Conservation (phyloP, 2,329 filamentous ascomycete genomes). For the Fusarium gaditjirri region DNA sequence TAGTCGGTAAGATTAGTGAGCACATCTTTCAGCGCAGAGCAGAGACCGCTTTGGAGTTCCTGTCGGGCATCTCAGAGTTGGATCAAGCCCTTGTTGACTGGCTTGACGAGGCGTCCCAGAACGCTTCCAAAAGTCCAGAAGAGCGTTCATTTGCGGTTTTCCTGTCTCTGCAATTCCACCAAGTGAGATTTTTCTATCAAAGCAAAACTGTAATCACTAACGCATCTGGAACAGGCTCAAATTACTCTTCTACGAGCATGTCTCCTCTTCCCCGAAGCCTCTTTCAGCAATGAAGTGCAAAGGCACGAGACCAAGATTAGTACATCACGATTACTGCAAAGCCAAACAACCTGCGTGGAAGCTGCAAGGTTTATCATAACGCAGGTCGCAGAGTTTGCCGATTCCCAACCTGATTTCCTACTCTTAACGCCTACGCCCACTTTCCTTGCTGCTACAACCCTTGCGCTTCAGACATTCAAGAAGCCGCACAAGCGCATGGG, state of each 20-base stretch:
- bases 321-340: slow-evolving; percentile 24
- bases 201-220: accelerated
- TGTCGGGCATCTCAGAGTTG: slow-evolving; percentile 24
- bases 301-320: slow-evolving; percentile 32
- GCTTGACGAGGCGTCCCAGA: slow-evolving; percentile 20
- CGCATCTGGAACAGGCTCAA: slow-evolving; percentile 9
- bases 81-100: slow-evolving; percentile 36
- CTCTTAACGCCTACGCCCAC: slow-evolving; percentile 31
- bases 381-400: slow-evolving; percentile 34
- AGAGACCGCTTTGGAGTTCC: slow-evolving; percentile 15
- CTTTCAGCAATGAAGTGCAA: slow-evolving; percentile 23
- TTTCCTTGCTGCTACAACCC: slow-evolving; percentile 30
- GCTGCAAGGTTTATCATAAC: slow-evolving; percentile 37
- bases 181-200: neutral
- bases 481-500: slow-evolving; percentile 41
- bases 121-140: neutral
- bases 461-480: slow-evolving; percentile 36
- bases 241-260: slow-evolving; percentile 35
- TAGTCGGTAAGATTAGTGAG: slow-evolving; percentile 36
- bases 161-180: slow-evolving; percentile 33
- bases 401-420: slow-evolving; percentile 19
- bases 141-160: slow-evolving; percentile 23
- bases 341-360: slow-evolving; percentile 34
- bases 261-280: slow-evolving; percentile 32
- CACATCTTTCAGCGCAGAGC: slow-evolving; percentile 32